Conservation (phyloP, 2,329 filamentous ascomycete species). For the Metarhizium album region DNA sequence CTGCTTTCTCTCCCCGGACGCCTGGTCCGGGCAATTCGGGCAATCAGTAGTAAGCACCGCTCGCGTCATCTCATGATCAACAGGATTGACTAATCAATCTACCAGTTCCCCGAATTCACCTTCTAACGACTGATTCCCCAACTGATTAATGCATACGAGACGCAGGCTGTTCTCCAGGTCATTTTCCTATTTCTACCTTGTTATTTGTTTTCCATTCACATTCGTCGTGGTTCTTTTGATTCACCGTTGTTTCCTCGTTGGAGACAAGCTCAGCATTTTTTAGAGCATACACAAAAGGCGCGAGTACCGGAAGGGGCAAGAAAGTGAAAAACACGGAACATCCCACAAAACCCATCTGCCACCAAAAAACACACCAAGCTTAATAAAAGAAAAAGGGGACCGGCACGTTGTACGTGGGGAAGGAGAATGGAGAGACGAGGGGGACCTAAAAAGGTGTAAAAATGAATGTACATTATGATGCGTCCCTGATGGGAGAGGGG, state of each 20-base stretch:
- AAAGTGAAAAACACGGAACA: background rate
- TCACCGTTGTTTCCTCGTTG: background rate
- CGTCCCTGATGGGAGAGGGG: background rate
- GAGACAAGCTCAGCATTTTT: background rate
- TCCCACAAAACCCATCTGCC: background rate
- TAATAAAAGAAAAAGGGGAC: background rate
- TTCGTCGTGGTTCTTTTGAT: background rate
- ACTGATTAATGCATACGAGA: conserved; percentile 23
- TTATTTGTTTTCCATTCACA: background rate
- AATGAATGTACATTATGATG: background rate
- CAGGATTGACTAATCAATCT: background rate
- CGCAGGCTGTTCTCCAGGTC: conserved; percentile 20
- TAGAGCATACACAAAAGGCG: conserved; percentile 3
- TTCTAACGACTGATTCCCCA: conserved; percentile 27
- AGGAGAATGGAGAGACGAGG: background rate
- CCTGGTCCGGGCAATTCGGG: conserved; percentile 32
- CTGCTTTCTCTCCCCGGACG: conserved; percentile 34
- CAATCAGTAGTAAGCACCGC: conserved; percentile 28
- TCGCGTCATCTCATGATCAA: background rate
- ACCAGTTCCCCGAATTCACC: conserved; percentile 33
- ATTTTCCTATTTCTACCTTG: conserved; percentile 7
- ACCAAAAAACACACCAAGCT: background rate
- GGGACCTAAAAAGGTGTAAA: background rate
- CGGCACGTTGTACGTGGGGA: background rate
- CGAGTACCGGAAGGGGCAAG: background rate